Conservation (phyloP, 225 moss, liverwort and hornwort species). For the Anthoceros angustus region DNA sequence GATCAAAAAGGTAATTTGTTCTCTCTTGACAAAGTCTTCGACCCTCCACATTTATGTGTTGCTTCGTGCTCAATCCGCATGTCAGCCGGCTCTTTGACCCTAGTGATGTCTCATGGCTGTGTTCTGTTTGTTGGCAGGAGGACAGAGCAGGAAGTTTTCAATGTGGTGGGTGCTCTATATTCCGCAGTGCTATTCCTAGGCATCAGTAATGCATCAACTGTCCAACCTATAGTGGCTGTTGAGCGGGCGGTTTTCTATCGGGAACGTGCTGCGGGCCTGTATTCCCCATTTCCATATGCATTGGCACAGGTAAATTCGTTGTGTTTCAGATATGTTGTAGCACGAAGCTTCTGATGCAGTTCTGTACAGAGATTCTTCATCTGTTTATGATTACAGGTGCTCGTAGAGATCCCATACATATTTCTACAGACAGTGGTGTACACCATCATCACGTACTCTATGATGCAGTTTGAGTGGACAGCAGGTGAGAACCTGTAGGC, state of each 20-base stretch:
- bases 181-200: slow-evolving; percentile 24
- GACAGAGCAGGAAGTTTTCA: slow-evolving; percentile 24
- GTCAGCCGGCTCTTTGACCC: background rate
- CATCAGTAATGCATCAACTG: slow-evolving; percentile 26
- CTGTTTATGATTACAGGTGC: slow-evolving; percentile 11
- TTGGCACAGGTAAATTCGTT: slow-evolving; percentile 21
- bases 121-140: slow-evolving; percentile 5
- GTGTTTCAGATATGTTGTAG: background rate
- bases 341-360: background rate
- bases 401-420: slow-evolving; percentile 28
- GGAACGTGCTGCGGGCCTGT: slow-evolving; percentile 38
- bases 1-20: background rate
- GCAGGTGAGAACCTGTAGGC: slow-evolving; percentile 12
- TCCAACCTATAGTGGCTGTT: slow-evolving; percentile 31
- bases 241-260: slow-evolving; percentile 34
- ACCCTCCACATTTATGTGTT: too few relatives aligned
- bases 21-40: too few relatives aligned
- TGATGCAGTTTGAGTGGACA: slow-evolving; percentile 38
- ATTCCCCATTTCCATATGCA: slow-evolving; percentile 28
- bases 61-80: too few relatives aligned
- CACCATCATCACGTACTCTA: slow-evolving; percentile 23
- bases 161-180: slow-evolving; percentile 32
- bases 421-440: slow-evolving; percentile 18
- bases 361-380: background rate
- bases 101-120: too few relatives aligned